Conservation (phyloP, 192 early-diverging fungal species). For the Mortierella claussenii region DNA sequence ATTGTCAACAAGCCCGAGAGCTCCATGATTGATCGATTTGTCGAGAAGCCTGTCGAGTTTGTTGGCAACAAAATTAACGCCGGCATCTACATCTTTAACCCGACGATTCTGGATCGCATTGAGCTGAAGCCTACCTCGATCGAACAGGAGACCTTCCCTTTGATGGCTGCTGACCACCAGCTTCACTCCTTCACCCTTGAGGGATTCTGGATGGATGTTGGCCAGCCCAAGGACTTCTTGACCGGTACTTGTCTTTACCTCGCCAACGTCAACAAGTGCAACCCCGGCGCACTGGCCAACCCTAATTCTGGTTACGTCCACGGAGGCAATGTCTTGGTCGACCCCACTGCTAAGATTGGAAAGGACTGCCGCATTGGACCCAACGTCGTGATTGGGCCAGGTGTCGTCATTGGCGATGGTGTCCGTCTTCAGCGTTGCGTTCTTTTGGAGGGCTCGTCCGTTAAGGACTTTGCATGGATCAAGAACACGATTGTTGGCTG, state of each 20-base stretch:
- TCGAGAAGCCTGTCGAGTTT: slow-evolving; percentile 96
- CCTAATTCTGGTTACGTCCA: slow-evolving; percentile 74
- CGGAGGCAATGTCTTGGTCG: slow-evolving; percentile 92
- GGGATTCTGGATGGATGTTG: slow-evolving; percentile 99
- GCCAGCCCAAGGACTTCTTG: slow-evolving; percentile 98
- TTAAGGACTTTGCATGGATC: slow-evolving; percentile 95
- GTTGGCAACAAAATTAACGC: slow-evolving; percentile 99
- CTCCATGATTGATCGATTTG: slow-evolving; percentile 90
- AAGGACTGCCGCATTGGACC: slow-evolving; percentile 97
- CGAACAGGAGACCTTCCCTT: slow-evolving; percentile 97
- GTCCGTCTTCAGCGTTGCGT: slow-evolving; percentile 92
- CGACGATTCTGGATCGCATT: slow-evolving; percentile 90
- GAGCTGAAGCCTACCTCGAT: slow-evolving; percentile 96
- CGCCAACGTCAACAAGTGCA: slow-evolving; percentile 79
- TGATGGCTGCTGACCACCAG: slow-evolving; percentile 86
- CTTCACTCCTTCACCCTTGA: slow-evolving; percentile 94
- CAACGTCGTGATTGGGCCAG: slow-evolving; percentile 95
- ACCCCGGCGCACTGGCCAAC: slow-evolving; percentile 76
- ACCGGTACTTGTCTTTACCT: slow-evolving; percentile 96
- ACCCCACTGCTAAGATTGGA: slow-evolving; percentile 93
- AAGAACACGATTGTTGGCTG: slow-evolving; percentile 93
- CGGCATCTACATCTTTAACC: slow-evolving; percentile 98
- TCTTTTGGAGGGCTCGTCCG: slow-evolving; percentile 82
- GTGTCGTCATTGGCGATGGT: slow-evolving; percentile 91
- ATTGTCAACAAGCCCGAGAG: slow-evolving; percentile 84